Evolutionary conservation across 2,329 filamentous ascomycete species (phyloP).

Genomic region (Myriosclerotinia curreyana): DNA sequence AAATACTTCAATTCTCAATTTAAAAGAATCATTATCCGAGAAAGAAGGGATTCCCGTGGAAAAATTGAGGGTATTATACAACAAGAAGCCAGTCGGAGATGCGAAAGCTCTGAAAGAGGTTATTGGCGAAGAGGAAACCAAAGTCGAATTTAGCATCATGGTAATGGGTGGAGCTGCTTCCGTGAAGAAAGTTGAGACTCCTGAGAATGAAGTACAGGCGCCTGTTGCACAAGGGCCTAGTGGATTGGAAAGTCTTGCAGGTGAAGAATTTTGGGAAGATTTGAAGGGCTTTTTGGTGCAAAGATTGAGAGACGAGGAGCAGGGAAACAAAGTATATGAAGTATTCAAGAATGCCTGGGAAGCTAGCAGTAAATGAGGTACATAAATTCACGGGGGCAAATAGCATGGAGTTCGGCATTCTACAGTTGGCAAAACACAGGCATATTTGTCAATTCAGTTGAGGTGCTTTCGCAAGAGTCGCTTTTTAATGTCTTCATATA

Average conservation of each 20-base stretch:
- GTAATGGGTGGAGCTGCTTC: constrained; percentile 68
- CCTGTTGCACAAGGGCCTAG: constrained; percentile 53
- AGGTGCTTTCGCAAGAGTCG: constrained; percentile 19
- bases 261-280: constrained; percentile 82
- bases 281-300: constrained; percentile 76
- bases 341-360: constrained; percentile 65
- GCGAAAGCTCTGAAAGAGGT: constrained; percentile 75
- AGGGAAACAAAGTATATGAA: constrained; percentile 60
- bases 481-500: constrained; percentile 25
- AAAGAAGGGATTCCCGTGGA: constrained; percentile 63
- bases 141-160: constrained; percentile 82
- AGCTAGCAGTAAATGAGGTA: constrained; percentile 19
- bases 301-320: constrained; percentile 67
- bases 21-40: constrained; percentile 67
- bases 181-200: constrained; percentile 42
- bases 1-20: constrained; percentile 71
- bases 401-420: constrained; percentile 30
- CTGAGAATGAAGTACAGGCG: constrained; percentile 38
- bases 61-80: constrained; percentile 82
- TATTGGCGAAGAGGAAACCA: constrained; percentile 52
- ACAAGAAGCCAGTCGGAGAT: constrained; percentile 81
- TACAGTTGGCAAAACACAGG: constrained; percentile 16
- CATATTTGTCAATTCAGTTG: constrained; percentile 10
- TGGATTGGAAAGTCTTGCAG: constrained; percentile 59
- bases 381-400: constrained; percentile 17